These are phyloP conservation scores for Sporothrix brasiliensis DNA, from an alignment of 2,329 filamentous ascomycete genomes.

Conservation along the genomic window DNA sequence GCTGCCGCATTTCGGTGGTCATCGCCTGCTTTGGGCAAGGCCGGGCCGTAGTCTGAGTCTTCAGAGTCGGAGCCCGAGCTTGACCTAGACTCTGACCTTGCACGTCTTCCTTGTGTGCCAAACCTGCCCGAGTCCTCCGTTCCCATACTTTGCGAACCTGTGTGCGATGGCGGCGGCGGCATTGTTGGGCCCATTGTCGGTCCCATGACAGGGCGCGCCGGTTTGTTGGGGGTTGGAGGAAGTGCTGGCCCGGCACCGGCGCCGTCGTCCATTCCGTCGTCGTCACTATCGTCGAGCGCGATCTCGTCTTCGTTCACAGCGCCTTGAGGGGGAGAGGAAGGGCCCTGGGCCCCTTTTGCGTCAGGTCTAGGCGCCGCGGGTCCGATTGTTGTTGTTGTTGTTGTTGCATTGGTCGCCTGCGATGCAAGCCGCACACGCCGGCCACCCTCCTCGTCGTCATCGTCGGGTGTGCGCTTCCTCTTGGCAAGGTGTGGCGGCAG, in stretches of 20 bases:
- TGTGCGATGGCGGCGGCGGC: slow-evolving; percentile 34
- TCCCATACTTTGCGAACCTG: slow-evolving; percentile 26
- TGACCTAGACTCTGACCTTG: slow-evolving; percentile 40
- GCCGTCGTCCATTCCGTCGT: slow-evolving; percentile 42
- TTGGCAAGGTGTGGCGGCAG: slow-evolving; percentile 69
- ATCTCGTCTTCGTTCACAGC: slow-evolving; percentile 49
- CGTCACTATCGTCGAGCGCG: slow-evolving; percentile 42
- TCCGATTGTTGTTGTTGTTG: slow-evolving; percentile 41
- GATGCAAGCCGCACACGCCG: slow-evolving; percentile 29
- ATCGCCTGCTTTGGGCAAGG: slow-evolving; percentile 53
- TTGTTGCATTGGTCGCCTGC: background rate
- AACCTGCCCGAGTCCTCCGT: slow-evolving; percentile 45
- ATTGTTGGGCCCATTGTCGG: slow-evolving; percentile 36
- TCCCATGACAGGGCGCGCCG: slow-evolving; percentile 15
- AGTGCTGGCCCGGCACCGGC: background rate
- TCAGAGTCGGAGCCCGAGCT: slow-evolving; percentile 44
- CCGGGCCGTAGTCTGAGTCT: slow-evolving; percentile 62
- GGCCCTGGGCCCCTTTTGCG: slow-evolving; percentile 32
- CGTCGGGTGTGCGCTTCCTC: slow-evolving; percentile 59
- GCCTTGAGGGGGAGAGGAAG: slow-evolving; percentile 37
- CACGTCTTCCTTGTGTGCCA: slow-evolving; percentile 42
- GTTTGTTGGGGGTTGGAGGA: background rate
- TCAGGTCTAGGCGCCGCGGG: slow-evolving; percentile 39
- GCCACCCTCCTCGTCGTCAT: slow-evolving; percentile 44
- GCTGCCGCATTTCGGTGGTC: background rate